Conservation (phyloP, 106 monocot species). For the Triglochin maritima region DNA sequence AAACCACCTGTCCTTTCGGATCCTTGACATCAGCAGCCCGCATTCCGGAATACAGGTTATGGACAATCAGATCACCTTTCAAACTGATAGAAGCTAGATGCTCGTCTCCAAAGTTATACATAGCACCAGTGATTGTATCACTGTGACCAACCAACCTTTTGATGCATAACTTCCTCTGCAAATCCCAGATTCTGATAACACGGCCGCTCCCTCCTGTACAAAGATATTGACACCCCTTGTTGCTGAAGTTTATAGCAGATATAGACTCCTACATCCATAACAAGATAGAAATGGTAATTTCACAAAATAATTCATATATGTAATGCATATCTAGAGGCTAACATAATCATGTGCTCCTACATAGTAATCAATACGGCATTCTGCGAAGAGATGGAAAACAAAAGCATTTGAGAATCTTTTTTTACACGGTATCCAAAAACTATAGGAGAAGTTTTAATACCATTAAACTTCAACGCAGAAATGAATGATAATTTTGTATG, state of each 20-base stretch:
- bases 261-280: conserved; percentile 74
- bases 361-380: no score
- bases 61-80: conserved; percentile 90
- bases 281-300: no score
- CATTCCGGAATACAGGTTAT: conserved; percentile 89
- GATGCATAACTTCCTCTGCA: conserved; percentile 90
- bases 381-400: no score
- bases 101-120: conserved; percentile 94
- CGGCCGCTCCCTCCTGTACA: conserved; percentile 85
- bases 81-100: conserved; percentile 88
- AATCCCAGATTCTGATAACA: conserved; percentile 88
- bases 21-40: conserved; percentile 84
- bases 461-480: no score
- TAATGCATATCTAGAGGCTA: no score
- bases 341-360: no score
- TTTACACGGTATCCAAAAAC: no score
- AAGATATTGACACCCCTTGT: conserved; percentile 83
- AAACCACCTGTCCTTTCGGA: conserved; percentile 83
- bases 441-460: no score
- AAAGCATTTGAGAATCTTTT: no score
- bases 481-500: no score
- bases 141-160: conserved; percentile 89
- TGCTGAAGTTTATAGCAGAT: conserved; percentile 70
- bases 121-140: conserved; percentile 78
- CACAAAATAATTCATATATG: no score